Evolutionary conservation across 805 yeast genomes (phyloP), one percentile per base, ranked within the genome.

Genomic region (Brettanomyces naardenensis): DNA sequence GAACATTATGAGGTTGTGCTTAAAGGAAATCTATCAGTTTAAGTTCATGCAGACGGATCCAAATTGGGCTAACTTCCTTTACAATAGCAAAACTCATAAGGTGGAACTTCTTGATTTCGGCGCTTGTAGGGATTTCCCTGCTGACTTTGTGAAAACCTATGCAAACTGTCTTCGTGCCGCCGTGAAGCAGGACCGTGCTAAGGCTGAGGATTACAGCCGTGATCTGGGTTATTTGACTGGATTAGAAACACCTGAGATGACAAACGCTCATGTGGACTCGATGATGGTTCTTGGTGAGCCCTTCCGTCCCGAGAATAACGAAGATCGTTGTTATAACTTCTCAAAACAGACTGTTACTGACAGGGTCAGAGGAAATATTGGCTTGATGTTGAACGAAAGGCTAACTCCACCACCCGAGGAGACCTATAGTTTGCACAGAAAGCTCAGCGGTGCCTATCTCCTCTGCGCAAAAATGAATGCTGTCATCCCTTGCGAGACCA

Each of bases 1-100:
- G 3, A 73, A 81, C 46, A 78, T 92, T 37, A 83, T 92, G 95
- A 73, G 86, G 46, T 67, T 92, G 30, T 88, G 96, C 53, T 64
- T 92, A 34, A 68, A 73, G 48, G 98, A 92, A 61, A 84, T 92
- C 57, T 85, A 88, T 11, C 65, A 74, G 48, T 89, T 82, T 65
- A 74, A 73, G 52, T 90, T 81, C 63, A 92, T 92, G 98, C 98
- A 92, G 63, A 90, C 97, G 1, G 98, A 92, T 63, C 98, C 98
- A 36, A 92, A 92, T 59, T 92, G 98, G 98, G 97, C 98, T 32
- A 92, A 92, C 59, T 92, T 92, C 63, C 62, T 92, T 42, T 88
- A 84, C 64, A 88, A 92, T 53, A 67, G 67, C 25, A 48, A 64
- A n/a, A 77, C 88, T 2, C 61, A 73, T 19, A 78, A 81, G 57